Conservation (phyloP, 164 flowering plant species). For the Chimonanthus praecox region DNA sequence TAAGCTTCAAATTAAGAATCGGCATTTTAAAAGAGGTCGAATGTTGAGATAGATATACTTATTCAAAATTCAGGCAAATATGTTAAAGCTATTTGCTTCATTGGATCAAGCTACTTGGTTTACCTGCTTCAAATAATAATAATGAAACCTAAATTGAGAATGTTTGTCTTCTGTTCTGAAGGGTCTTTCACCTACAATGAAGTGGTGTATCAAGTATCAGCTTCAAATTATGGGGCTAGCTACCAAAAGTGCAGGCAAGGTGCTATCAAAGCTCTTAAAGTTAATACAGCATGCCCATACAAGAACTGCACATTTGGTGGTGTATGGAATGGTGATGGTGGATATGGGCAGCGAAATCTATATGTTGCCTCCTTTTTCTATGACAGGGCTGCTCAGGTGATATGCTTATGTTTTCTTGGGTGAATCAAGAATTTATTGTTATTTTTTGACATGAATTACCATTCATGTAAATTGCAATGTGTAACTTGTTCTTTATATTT, state of each 20-base stretch:
- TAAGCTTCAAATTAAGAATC: too few species aligned
- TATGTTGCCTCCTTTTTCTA: constrained; percentile 96
- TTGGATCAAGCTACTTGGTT: not conserved
- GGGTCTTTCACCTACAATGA: constrained; percentile 85
- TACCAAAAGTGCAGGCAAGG: constrained; percentile 46
- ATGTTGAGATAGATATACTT: not conserved
- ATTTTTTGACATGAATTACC: not conserved
- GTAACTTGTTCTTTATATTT: too few species aligned
- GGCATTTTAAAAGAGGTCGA: not conserved
- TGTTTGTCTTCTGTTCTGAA: constrained; percentile 7
- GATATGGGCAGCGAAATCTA: constrained; percentile 86
- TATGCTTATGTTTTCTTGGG: constrained; percentile 5
- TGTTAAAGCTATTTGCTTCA: too few species aligned
- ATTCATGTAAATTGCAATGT: not conserved
- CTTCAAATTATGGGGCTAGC: constrained; percentile 61
- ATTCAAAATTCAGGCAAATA: too few species aligned
- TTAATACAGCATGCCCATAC: constrained; percentile 74
- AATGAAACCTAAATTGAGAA: not conserved
- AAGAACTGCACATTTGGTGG: constrained; percentile 98
- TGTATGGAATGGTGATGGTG: constrained; percentile 98
- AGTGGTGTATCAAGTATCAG: constrained; percentile 34
- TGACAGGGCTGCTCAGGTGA: constrained; percentile 96
- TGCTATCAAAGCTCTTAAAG: constrained; percentile 67
- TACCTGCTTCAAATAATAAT: not conserved
- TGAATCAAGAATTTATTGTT: not conserved